Percentiles rank a stretch among this genome's conserved stretches.
Conservation (phyloP, 2,329 filamentous ascomycete species). For the Phialophora expanda region DNA sequence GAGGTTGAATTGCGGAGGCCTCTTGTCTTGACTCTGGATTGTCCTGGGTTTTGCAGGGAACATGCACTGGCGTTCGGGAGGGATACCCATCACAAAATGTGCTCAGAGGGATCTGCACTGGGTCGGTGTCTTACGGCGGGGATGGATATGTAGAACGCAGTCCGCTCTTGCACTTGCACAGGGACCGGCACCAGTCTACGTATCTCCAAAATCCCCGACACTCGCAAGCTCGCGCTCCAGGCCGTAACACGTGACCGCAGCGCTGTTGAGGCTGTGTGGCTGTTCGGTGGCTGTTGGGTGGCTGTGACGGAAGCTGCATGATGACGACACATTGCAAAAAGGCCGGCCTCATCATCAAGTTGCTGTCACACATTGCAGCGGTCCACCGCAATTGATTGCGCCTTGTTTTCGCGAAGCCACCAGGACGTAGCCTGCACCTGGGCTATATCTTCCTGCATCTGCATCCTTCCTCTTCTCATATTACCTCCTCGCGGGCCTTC, state of each 20-base stretch:
- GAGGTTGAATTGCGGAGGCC: conserved; percentile 15
- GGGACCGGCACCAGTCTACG: background rate
- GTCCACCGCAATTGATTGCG: background rate
- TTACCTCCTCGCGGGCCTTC: background rate
- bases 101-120: conserved; percentile 8
- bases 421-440: background rate
- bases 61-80: conserved; percentile 49
- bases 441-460: background rate
- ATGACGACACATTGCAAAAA: background rate
- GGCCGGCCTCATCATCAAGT: background rate
- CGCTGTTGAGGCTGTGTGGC: no score
- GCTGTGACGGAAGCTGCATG: background rate
- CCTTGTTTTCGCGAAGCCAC: background rate
- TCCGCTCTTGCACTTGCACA: background rate
- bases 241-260: background rate
- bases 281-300: background rate
- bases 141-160: background rate
- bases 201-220: background rate
- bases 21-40: conserved; percentile 11
- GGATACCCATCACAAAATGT: conserved; percentile 38
- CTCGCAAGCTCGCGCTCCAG: background rate
- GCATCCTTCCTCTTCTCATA: background rate
- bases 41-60: conserved; percentile 46
- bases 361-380: background rate
- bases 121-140: conserved; percentile 1